Conservation (phyloP, 208 protist species). For the Porcisia deanei region DNA sequence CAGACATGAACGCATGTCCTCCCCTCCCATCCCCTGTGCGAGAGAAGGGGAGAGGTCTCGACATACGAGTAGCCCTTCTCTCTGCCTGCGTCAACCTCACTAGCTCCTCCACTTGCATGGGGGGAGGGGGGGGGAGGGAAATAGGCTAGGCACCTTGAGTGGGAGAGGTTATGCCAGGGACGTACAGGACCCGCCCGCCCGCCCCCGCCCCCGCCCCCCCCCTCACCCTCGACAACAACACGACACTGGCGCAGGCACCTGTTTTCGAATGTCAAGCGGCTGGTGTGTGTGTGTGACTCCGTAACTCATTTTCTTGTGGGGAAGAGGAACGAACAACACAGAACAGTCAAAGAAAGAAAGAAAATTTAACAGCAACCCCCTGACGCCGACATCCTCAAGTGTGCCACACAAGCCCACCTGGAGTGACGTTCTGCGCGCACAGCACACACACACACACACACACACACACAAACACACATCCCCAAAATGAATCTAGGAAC, state of each 20-base stretch:
- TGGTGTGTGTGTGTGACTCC: no score
- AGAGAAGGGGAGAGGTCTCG: background rate
- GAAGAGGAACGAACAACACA: no score
- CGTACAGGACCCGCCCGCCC: no score
- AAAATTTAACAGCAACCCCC: background rate
- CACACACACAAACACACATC: slow-evolving; percentile 5
- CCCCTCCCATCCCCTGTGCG: background rate
- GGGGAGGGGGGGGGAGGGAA: background rate
- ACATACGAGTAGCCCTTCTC: background rate
- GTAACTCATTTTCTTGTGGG: no score
- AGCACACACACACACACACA: background rate
- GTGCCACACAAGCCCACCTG: no score
- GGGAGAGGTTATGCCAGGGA: background rate
- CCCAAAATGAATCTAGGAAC: no score
- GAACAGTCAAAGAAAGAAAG: no score
- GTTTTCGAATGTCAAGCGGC: no score
- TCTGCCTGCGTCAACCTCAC: background rate
- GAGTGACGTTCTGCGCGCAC: background rate
- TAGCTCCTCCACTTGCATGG: background rate
- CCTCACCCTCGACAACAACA: no score
- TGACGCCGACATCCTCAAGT: background rate
- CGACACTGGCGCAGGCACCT: no score
- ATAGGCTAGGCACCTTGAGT: background rate
- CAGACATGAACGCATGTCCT: background rate
- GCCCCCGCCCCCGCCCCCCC: no score